Conservation (phyloP, 2,329 filamentous ascomycete species). For the Fusarium lyarnte region DNA sequence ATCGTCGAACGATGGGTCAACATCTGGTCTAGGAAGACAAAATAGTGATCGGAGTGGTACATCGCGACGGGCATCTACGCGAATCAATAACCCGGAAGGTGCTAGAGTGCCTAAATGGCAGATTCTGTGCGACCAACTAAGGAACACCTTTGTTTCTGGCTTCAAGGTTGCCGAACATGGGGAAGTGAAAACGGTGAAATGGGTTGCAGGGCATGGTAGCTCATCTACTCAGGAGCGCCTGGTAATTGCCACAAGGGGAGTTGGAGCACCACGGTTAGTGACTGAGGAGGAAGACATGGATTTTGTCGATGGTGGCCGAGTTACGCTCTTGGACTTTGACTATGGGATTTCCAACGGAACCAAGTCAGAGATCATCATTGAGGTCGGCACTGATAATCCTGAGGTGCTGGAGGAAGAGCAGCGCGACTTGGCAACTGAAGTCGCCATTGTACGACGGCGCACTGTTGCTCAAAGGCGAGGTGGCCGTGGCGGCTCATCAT, state of each 20-base stretch:
- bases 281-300: slow-evolving; percentile 77
- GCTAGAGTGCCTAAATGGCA: slow-evolving; percentile 72
- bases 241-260: slow-evolving; percentile 77
- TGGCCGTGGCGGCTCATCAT: slow-evolving; percentile 50
- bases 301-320: slow-evolving; percentile 80
- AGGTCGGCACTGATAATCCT: slow-evolving; percentile 76
- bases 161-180: slow-evolving; percentile 71
- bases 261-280: slow-evolving; percentile 65
- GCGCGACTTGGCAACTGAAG: slow-evolving; percentile 78
- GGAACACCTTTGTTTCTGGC: slow-evolving; percentile 77
- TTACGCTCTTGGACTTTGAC: slow-evolving; percentile 79
- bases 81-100: slow-evolving; percentile 44
- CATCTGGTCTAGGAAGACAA: slow-evolving; percentile 44
- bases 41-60: slow-evolving; percentile 44
- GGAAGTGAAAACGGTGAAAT: slow-evolving; percentile 75
- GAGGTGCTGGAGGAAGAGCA: slow-evolving; percentile 78
- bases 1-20: slow-evolving; percentile 31
- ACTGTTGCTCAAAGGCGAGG: slow-evolving; percentile 73
- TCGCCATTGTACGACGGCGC: slow-evolving; percentile 79
- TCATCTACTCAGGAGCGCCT: slow-evolving; percentile 65
- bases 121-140: slow-evolving; percentile 71
- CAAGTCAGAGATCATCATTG: slow-evolving; percentile 70
- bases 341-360: slow-evolving; percentile 67
- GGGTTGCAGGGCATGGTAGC: slow-evolving; percentile 68
- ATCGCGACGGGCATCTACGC: slow-evolving; percentile 47